Evolutionary conservation across 352 stramenopile species (phyloP).

Genomic region (Blastocystis sp.): DNA sequence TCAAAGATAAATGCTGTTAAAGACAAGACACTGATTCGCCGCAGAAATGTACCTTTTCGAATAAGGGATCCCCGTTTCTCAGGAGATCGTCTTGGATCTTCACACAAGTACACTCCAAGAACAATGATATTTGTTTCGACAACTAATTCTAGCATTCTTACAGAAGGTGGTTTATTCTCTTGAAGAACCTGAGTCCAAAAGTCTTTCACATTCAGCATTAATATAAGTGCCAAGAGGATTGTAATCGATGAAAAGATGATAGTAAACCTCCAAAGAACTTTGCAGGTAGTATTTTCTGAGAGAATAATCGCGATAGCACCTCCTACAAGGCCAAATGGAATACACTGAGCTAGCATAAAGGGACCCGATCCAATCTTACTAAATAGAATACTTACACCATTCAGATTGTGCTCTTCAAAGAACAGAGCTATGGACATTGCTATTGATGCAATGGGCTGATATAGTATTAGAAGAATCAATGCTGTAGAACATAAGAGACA

Average conservation of each 20-base stretch:
- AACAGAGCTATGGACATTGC: background rate
- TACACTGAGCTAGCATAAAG: background rate
- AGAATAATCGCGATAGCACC: constrained; percentile 20
- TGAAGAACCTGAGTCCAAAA: constrained; percentile 21
- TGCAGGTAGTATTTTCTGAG: background rate
- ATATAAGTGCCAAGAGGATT: background rate
- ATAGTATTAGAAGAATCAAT: background rate
- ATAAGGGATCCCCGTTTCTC: background rate
- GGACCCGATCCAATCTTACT: constrained; percentile 15
- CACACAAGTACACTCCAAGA: background rate
- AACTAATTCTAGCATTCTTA: background rate
- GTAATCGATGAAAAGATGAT: constrained; percentile 28
- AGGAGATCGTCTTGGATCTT: background rate
- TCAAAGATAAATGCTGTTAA: constrained; percentile 53
- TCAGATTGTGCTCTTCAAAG: background rate
- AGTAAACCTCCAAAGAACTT: background rate
- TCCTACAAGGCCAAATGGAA: constrained; percentile 57
- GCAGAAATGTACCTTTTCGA: background rate
- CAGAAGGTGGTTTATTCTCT: constrained; percentile 11
- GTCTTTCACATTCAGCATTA: background rate
- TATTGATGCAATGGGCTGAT: background rate
- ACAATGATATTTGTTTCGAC: constrained; percentile 3
- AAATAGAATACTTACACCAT: background rate
- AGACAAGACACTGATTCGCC: background rate
- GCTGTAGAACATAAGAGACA: background rate